Base-by-base conservation (phyloP, 352 stramenopile species). In the Pythium rishiriense region DNA sequence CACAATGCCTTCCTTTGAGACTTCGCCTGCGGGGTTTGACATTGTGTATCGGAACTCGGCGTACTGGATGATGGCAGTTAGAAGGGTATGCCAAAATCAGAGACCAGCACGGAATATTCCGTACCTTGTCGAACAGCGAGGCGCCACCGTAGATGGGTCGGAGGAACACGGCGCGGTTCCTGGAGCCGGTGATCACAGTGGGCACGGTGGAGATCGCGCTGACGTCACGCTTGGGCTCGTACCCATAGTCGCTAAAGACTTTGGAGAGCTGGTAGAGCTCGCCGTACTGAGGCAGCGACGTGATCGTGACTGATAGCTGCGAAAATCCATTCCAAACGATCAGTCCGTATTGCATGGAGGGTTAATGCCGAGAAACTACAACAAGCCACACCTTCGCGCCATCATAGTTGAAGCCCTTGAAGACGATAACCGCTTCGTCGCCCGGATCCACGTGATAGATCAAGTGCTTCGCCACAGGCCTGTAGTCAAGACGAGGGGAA, bases 211-310 rank as follows among this genome's bases (percentile, higher is more conserved):
- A 72, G 41, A 97, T 94, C 12, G 81, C 58, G 2, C 59, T 73
- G 37, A 72, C 72, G 8, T 81, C 75, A 25, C 73, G 76, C 66
- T 97, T 97, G 17, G 92, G 92, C 15, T 97, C 90, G 42, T 92
- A 92, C 10, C 89, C 92, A 62, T 97, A 96, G 58, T 87, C 71
- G 56, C 85, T 92, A 67, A 81, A 97, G 22, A 98, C 76, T 19
- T 97, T 74, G 8, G 88, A 94, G 49, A 97, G 83, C 70, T 98
- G 92, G 65, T 93, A 96, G 31, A 98, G 70, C 61, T 79, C 69
- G 17, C 92, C 92, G 24, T 88, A 83, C 29, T 79, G 70, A 3
- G 91, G 90, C 14, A 97, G 74, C 49, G 84, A 90, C 17, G 85
- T 94, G 70, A 97, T 94, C 19, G 75, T 94, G 49, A 81, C 73